These are phyloP conservation scores for Leishmania lainsoni DNA, from an alignment of 208 protist species.

Conservation along the genomic window DNA sequence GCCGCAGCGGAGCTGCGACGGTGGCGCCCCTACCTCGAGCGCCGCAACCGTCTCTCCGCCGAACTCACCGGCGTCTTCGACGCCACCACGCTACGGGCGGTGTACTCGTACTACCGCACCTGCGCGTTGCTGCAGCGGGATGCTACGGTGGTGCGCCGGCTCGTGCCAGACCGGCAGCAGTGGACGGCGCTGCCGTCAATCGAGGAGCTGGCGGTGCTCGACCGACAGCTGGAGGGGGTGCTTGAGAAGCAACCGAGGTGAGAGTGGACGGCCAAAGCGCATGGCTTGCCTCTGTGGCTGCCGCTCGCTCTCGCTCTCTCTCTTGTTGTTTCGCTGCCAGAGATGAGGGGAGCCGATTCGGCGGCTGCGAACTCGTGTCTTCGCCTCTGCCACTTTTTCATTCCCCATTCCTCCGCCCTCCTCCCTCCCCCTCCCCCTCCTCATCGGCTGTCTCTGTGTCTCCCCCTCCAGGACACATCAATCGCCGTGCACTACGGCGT, in stretches of 20 bases:
- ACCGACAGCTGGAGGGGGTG: conserved; percentile 49
- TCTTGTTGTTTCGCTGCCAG: not conserved
- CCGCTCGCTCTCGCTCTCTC: not conserved
- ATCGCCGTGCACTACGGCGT: not conserved
- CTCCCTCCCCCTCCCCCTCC: not conserved
- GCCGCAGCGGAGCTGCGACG: not conserved
- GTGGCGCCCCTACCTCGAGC: conserved; percentile 36
- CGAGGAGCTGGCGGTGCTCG: conserved; percentile 78
- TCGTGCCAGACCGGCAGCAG: conserved; percentile 61
- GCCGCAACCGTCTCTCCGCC: conserved; percentile 39
- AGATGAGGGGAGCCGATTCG: not conserved
- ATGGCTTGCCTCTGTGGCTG: not conserved
- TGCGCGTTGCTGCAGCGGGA: conserved; percentile 61
- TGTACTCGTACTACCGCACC: conserved; percentile 76
- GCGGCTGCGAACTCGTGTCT: not conserved
- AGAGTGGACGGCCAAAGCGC: not conserved
- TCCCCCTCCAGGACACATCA: not conserved
- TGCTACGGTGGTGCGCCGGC: conserved; percentile 46
- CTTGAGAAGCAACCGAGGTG: conserved; percentile 1
- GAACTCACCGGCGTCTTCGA: conserved; percentile 36
- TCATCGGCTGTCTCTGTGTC: not conserved
- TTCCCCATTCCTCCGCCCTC: not conserved
- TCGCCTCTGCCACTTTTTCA: not conserved
- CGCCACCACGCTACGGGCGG: conserved; percentile 29
- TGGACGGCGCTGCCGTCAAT: conserved; percentile 77